A percentile compares a stretch with the other conserved stretches of the same genome.
These are phyloP conservation scores for Rhizodiscina lignyota DNA, from an alignment of 495 filamentous ascomycete species.

Conservation along the genomic window DNA sequence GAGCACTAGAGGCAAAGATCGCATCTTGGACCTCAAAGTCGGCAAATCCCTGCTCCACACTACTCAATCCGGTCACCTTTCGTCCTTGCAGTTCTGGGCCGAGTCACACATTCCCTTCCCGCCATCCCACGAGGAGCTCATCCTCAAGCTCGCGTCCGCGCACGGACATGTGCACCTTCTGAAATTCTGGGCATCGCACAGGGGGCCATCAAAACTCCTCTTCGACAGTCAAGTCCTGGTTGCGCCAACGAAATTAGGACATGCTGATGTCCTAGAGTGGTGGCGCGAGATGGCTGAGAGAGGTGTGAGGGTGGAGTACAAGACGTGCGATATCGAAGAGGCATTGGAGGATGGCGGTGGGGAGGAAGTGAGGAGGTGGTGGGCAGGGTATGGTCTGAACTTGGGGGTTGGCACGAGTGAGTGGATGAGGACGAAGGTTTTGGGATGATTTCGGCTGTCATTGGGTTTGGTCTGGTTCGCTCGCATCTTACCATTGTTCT, in stretches of 20 bases:
- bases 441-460: too few relatives aligned
- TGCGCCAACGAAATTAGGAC: constrained; percentile 72
- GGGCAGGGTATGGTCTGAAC: constrained; percentile 79
- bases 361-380: constrained; percentile 63
- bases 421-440: constrained; percentile 82
- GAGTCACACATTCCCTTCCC: constrained; percentile 54
- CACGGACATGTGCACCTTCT: constrained; percentile 79
- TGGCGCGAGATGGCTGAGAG: constrained; percentile 70
- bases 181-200: constrained; percentile 60
- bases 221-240: constrained; percentile 84
- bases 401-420: constrained; percentile 73
- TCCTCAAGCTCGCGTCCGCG: constrained; percentile 67
- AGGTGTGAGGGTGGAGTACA: constrained; percentile 73
- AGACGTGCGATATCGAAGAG: constrained; percentile 90
- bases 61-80: constrained; percentile 57
- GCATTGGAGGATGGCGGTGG: constrained; percentile 66
- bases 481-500: too few relatives aligned
- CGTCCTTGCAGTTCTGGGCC: constrained; percentile 70
- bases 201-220: constrained; percentile 65
- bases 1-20: background rate
- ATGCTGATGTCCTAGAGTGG: constrained; percentile 76
- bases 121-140: constrained; percentile 56
- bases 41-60: constrained; percentile 67
- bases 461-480: too few relatives aligned
- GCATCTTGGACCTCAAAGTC: constrained; percentile 46